Evolutionary conservation across 2,329 filamentous ascomycete species (phyloP), one percentile per base, ranked within the genome.

Genomic region (Verticillium dahliae): DNA sequence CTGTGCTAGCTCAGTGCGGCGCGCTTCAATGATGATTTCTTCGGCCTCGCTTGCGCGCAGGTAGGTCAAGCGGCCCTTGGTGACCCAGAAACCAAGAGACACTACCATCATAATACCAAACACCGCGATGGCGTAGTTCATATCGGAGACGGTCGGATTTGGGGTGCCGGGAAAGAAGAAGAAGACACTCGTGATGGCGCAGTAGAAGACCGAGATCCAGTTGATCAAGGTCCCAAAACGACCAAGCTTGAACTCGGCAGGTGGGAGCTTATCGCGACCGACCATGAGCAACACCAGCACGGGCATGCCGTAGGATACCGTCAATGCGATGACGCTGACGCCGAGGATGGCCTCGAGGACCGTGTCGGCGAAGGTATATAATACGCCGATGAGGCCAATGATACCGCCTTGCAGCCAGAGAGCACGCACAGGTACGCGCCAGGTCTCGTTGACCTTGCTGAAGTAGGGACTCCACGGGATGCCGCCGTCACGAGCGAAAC

Each of bases 121-220:
- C 0, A 84, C 81, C 1, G 79, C 82, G 65, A 84, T 83, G 5
- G 82, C 82, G 67, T 79, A 85, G 69, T 85, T 85, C 82, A 84
- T 84, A 62, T 84, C 80, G n/a, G 72, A 70, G 0, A 73, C 68
- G 0, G 75, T 64, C 0, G 82, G 81, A 62, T 76, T 76, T 0
- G 81, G 82, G 0, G 61, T 63, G 0, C 70, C 70, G 0, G 81
- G 81, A 65, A 84, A 84, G 67, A 84, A 80, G 75, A 84, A 84
- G 69, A 84, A 83, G 34, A 84, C 74, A 0, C 80, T 81, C 1
- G 81, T 83, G 59, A 84, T 69, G 59, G 69, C 70, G 66, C 81
- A 84, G 69, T 84, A 84, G 10, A 82, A 65, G 35, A 84, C 71
- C 3, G 80, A 81, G 39, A 82, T 65, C 75, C 77, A 80, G 68